phyloP scores from a whole-genome alignment of 2,329 filamentous ascomycete species.

The Aspergillus tanneri region DNA sequence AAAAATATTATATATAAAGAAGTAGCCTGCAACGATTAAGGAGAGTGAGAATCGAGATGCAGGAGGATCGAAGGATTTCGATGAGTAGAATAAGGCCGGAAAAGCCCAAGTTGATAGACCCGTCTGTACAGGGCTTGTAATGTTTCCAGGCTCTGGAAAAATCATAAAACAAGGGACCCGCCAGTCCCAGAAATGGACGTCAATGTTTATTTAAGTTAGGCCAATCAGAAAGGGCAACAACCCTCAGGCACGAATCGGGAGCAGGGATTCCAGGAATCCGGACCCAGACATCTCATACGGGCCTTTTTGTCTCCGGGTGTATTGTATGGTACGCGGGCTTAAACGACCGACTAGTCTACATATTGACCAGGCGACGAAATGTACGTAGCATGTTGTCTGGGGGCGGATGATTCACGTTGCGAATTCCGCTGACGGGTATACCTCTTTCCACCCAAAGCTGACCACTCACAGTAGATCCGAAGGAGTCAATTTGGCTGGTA shows the following conservation, averaged over 20 bases:
- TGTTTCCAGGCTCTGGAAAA: background rate
- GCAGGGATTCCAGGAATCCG: background rate
- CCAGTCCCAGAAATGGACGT: background rate
- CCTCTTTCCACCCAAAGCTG: background rate
- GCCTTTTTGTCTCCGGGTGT: background rate
- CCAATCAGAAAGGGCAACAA: background rate
- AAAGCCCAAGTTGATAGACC: background rate
- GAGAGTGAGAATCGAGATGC: background rate
- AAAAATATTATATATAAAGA: constrained; percentile 10
- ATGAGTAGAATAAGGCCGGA: constrained; percentile 7
- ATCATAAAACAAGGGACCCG: background rate
- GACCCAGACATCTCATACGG: background rate
- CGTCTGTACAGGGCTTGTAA: background rate
- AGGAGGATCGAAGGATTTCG: constrained; percentile 7
- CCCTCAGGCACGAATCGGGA: background rate
- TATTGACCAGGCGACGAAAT: too few relatives aligned
- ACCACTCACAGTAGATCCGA: background rate
- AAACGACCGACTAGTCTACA: too few relatives aligned
- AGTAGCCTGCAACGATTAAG: constrained; percentile 5
- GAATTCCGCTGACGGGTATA: background rate
- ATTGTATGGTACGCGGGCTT: background rate
- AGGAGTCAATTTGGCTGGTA: too few relatives aligned
- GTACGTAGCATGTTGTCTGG: too few relatives aligned
- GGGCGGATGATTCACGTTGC: background rate
- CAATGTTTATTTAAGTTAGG: background rate